Conservation (phyloP, 1,284 basidiomycete species). For the Cutaneotrichosporon cutaneum region DNA sequence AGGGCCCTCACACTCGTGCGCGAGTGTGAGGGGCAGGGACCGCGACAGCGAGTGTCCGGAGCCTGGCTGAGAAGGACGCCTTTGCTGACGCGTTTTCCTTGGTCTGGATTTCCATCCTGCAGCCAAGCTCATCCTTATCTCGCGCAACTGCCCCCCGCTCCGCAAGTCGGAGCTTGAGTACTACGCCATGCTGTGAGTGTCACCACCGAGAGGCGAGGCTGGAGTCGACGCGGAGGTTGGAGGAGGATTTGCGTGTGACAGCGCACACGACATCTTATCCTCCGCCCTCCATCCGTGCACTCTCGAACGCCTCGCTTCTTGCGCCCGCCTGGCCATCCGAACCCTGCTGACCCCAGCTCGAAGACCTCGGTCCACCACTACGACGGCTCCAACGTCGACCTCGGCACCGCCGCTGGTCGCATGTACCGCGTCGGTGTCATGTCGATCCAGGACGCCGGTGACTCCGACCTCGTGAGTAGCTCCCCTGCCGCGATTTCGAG, state of each 20-base stretch:
- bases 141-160: slow-evolving; percentile 97
- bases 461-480: slow-evolving; percentile 76
- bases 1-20: too few relatives aligned
- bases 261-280: not conserved
- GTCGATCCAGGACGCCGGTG: slow-evolving; percentile 94
- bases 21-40: not conserved
- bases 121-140: slow-evolving; percentile 99
- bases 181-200: slow-evolving; percentile 90
- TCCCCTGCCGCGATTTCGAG: too few relatives aligned
- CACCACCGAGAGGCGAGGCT: not conserved
- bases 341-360: slow-evolving; percentile 54
- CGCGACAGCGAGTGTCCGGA: slow-evolving; percentile 10
- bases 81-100: slow-evolving; percentile 58
- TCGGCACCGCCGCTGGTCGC: slow-evolving; percentile 98
- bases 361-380: slow-evolving; percentile 98
- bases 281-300: not conserved
- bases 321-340: not conserved
- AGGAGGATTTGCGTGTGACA: not conserved
- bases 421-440: slow-evolving; percentile 99
- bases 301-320: not conserved
- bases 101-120: slow-evolving; percentile 23
- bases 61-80: slow-evolving; percentile 86
- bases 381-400: slow-evolving; percentile 92
- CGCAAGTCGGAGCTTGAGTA: slow-evolving; percentile 99
- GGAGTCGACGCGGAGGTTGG: not conserved